Evolutionary conservation across 208 protist species (phyloP), one percentile per base, ranked within the genome.

Genomic region (Trypanosoma grayi): DNA sequence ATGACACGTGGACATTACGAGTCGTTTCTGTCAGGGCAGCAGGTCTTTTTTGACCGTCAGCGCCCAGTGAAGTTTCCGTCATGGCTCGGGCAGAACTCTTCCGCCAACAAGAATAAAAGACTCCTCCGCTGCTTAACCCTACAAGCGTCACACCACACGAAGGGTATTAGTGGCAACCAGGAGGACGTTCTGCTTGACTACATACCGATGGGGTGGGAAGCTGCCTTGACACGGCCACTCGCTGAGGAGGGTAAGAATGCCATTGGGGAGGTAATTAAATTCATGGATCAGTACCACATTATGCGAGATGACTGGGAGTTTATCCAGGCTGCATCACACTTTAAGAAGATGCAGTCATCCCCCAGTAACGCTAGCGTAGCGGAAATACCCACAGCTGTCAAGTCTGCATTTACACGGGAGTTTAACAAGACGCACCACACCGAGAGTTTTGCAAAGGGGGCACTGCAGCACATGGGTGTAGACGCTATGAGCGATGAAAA

Each of bases 291-390:
- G 64, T 96, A 97, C 67, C 54, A 75, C 61, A 66, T 97, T 31
- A 77, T 86, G 75, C 81, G 89, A 22, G 85, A 94, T 55, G 92
- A 97, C 73, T 96, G 84, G 81, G 92, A 97, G 41, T 84, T 95
- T 37, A 73, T 94, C 50, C 84, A 92, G 60, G 70, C 57, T 24
- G 50, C 91, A 2, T 36, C 73, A 2, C 81, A 90, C 52, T 95
- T 78, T 62, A 92, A 93, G 73, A 73, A 80, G 46, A 88, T 86
- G 79, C 60, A 62, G 45, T 57, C 60, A 9, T 57, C 73, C 10
- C 25, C 30, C 36, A 7, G 51, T 48, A 24, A 56, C 36, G 28
- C 25, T 25, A 45, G 46, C 10, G 53, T 27, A n/a, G 68, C 61
- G 11, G 67, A 48, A 44, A 91, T 95, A 46, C 54, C 71, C n/a